phyloP scores from a whole-genome alignment of 495 filamentous ascomycete genomes.

The Oidiodendron maius region DNA sequence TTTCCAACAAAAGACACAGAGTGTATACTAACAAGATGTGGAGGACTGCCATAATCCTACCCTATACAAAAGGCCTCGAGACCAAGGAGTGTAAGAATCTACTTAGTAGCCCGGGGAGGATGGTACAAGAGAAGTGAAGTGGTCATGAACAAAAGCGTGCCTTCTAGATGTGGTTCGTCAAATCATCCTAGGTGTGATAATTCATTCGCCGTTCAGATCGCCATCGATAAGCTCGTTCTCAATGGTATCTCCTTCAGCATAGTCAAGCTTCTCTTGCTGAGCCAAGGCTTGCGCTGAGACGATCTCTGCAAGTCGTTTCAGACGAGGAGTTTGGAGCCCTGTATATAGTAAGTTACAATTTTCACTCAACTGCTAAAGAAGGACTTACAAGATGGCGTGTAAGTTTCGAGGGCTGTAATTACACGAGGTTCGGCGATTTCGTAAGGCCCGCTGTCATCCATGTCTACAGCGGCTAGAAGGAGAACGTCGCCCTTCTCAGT shows the following conservation, averaged over 20 bases:
- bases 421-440: constrained; percentile 95
- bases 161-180: neutral
- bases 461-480: constrained; percentile 87
- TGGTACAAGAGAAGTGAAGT: constrained; percentile 22
- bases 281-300: constrained; percentile 93
- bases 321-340: constrained; percentile 92
- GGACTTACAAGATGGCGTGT: constrained; percentile 85
- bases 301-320: constrained; percentile 95
- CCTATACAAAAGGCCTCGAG: constrained; percentile 22
- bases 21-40: constrained; percentile 19
- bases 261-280: constrained; percentile 82
- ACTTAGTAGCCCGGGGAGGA: constrained; percentile 8
- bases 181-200: neutral
- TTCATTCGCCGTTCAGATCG: constrained; percentile 19
- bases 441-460: constrained; percentile 99
- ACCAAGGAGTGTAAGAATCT: constrained; percentile 21
- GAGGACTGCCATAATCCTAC: constrained; percentile 1
- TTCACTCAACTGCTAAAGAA: neutral
- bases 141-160: constrained; percentile 4
- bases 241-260: constrained; percentile 12
- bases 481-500: constrained; percentile 98
- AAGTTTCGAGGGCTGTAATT: constrained; percentile 95
- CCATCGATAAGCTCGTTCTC: constrained; percentile 20
- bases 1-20: constrained; percentile 12
- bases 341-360: constrained; percentile 20